Evolutionary conservation across 257 asterid species (phyloP).

Genomic region (Echites panduratus): DNA sequence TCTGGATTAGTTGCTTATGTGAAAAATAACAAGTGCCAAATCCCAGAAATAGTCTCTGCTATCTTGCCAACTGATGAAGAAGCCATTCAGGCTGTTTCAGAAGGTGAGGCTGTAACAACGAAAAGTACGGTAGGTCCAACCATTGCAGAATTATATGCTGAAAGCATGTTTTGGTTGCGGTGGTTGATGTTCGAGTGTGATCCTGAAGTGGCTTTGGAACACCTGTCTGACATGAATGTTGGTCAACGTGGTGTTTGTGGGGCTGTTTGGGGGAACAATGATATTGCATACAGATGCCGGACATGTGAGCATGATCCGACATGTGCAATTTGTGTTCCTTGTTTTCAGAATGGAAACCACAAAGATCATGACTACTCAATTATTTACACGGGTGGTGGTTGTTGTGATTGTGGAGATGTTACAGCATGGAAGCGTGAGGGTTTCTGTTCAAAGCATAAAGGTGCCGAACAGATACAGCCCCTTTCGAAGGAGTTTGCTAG

Average conservation of each 20-base stretch:
- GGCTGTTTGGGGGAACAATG: slow-evolving; percentile 83
- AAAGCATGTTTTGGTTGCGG: slow-evolving; percentile 71
- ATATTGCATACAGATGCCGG: slow-evolving; percentile 88
- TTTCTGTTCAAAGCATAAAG: slow-evolving; percentile 91
- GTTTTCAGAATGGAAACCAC: slow-evolving; percentile 90
- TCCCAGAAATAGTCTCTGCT: slow-evolving; percentile 48
- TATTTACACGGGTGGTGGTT: slow-evolving; percentile 88
- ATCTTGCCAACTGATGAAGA: slow-evolving; percentile 67
- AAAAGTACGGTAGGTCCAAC: slow-evolving; percentile 19
- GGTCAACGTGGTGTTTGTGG: slow-evolving; percentile 90
- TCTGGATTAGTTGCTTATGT: slow-evolving; percentile 58
- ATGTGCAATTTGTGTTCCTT: slow-evolving; percentile 94
- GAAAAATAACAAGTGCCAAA: slow-evolving; percentile 38
- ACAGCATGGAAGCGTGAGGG: slow-evolving; percentile 99
- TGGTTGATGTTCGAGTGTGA: slow-evolving; percentile 97
- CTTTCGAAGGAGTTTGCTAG: slow-evolving; percentile 56
- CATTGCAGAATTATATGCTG: slow-evolving; percentile 40
- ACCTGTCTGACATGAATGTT: slow-evolving; percentile 47
- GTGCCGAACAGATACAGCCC: slow-evolving; percentile 80
- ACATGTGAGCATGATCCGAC: slow-evolving; percentile 96
- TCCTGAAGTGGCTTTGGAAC: slow-evolving; percentile 51
- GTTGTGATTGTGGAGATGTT: slow-evolving; percentile 99
- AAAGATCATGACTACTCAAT: slow-evolving; percentile 88
- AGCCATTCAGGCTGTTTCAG: slow-evolving; percentile 27
- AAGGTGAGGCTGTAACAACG: slow-evolving; percentile 23